A percentile compares a stretch with the other conserved stretches of the same genome.
phyloP scores from a whole-genome alignment of 352 stramenopile genomes.

The Phytophthora cactorum region DNA sequence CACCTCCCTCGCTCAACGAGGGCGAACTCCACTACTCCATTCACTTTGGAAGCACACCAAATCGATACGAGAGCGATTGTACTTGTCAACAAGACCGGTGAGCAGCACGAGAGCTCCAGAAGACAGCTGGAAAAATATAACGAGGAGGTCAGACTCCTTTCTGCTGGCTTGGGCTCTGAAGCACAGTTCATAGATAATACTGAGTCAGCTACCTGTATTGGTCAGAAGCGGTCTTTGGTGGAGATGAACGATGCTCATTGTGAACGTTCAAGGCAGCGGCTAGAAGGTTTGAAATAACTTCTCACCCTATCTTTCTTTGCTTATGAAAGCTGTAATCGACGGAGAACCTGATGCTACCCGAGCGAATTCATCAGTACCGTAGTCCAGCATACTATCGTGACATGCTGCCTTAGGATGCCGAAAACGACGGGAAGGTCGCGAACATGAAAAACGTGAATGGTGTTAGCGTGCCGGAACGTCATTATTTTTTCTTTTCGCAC shows the following conservation, averaged over 20 bases:
- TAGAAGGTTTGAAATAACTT: not conserved
- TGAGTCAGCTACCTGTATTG: not conserved
- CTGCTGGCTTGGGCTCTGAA: not conserved
- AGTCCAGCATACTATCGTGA: too few relatives aligned
- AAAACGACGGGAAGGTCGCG: too few relatives aligned
- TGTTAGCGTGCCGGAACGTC: too few relatives aligned
- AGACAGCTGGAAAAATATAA: not conserved
- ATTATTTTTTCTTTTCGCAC: too few relatives aligned
- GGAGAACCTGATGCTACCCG: too few relatives aligned
- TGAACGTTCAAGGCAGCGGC: not conserved
- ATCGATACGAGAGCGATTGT: not conserved
- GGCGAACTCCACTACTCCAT: not conserved
- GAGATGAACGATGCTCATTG: not conserved
- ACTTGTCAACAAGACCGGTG: not conserved
- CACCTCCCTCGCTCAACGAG: not conserved
- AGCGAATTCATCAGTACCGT: too few relatives aligned
- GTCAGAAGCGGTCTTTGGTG: not conserved
- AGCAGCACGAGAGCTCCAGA: not conserved
- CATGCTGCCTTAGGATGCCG: too few relatives aligned
- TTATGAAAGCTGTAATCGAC: too few relatives aligned
- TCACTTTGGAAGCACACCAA: not conserved
- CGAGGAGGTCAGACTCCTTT: slow-evolving; percentile 1
- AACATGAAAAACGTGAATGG: too few relatives aligned
- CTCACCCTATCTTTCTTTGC: too few relatives aligned
- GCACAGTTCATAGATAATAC: not conserved